Base-by-base conservation (phyloP, 1,284 basidiomycete species). In the Apiotrichum porosum region DNA sequence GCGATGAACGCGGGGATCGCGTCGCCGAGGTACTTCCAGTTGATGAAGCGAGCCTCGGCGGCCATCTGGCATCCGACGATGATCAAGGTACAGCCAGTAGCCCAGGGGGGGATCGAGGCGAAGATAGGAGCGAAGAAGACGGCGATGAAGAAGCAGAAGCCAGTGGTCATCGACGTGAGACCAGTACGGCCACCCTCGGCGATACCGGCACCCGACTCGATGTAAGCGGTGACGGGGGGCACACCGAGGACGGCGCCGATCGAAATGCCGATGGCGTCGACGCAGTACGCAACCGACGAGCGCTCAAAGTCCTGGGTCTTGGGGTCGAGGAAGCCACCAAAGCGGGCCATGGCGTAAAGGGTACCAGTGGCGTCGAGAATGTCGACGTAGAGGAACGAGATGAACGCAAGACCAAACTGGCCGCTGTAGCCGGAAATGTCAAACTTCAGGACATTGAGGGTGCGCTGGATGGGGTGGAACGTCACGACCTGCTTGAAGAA, bases 41-140 rank as follows among this genome's bases (percentile, higher is more conserved):
- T 92, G 72, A 93, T 85, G 49, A 88, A 84, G 33, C 83, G 79
- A 13, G 87, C 85, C 64, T 88, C 91, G 63, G 84, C 80, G 65
- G 89, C 88, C 89, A 93, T 93, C 66, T 92, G 77, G 22, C 84
- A 86, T 21, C 89, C 89, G 32, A 91, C 88, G 52, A 93, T 85
- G 52, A 89, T 81, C 39, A 93, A 76, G 5, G 88, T 88, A 50
- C 87, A 85, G 6, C 89, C 89, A 0, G 89, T 93, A 1, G 89
- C 88, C 86, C 88, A 93, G 0, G 82, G 63, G 0, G 89, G 89
- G 54, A 93, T 88, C 17, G 84, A 86, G 15, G 87, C 85, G 58
- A 93, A 91, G 63, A 93, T 86, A 4, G 89, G 89, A 12, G 88
- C 82, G 63, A 93, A 93, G 80, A 93, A 93, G 51, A 92, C 77